Evolutionary conservation across 805 yeast genomes (phyloP), one percentile per base, ranked within the genome.

Genomic region (Myxozyma kluyveri): DNA sequence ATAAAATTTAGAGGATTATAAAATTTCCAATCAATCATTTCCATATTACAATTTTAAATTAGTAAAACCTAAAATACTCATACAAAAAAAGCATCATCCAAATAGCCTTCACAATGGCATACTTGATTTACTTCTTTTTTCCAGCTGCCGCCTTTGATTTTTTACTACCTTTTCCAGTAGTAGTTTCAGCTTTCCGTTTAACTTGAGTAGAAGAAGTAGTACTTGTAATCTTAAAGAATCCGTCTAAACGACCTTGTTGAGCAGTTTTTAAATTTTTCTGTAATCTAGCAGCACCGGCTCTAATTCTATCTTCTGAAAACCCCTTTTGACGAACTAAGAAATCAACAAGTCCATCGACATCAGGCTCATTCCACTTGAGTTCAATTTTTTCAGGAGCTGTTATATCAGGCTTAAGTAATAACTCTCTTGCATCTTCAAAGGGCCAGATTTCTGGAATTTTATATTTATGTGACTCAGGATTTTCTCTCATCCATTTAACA

Each of bases 361-460:
- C 86, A 0, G 99, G 99, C 54, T 85, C 90, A 2, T 67, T 70
- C 98, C 98, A 93, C 67, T 89, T 88, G 63, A 93, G 66, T 2
- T 79, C 79, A 7, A 88, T 72, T 0, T 82, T 83, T 1, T 72
- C 70, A 1, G 86, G 82, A 33, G 78, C 75, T 4, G 74, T 65
- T 2, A 89, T 88, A 26, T 91, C 98, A 0, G 99, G 98, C 19
- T 82, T 73, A 62, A 83, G 68, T 66, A 93, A 91, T 42, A 93
- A 72, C 56, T 86, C 81, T 63, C 97, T 78, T 2, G 96, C 98
- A 61, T 85, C 95, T 54, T 80, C 80, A 64, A 75, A 90, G 1
- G 96, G 96, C 97, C 97, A 93, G 62, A 87, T 82, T 64, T 90
- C 97, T 1, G 99, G 98, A 23, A 93, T 78, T 63, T 83, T 84